These are phyloP conservation scores for Penicillium sp. DNA, from an alignment of 2,329 filamentous ascomycete species.

Conservation along the genomic window DNA sequence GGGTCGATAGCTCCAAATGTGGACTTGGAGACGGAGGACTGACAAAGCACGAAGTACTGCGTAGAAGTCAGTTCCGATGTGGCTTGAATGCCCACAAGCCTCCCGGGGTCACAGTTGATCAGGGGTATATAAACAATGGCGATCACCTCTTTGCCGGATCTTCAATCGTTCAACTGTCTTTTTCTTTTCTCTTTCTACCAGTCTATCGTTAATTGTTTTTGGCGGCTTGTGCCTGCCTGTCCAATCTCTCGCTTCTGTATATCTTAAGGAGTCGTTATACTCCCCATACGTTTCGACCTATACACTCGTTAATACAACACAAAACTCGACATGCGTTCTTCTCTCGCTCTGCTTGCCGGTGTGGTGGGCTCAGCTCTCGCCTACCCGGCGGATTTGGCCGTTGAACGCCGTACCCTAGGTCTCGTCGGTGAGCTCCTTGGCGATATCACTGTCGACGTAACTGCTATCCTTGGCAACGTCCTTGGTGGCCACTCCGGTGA, in stretches of 20 bases:
- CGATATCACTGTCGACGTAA: slow-evolving; percentile 22
- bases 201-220: slow-evolving; percentile 35
- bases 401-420: slow-evolving; percentile 29
- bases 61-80: slow-evolving; percentile 13
- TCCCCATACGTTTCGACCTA: slow-evolving; percentile 13
- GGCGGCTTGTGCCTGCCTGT: slow-evolving; percentile 17
- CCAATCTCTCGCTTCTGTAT: slow-evolving; percentile 16
- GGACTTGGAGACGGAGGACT: slow-evolving; percentile 21
- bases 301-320: slow-evolving; percentile 19
- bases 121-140: slow-evolving; percentile 38
- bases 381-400: slow-evolving; percentile 27
- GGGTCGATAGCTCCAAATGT: slow-evolving; percentile 22
- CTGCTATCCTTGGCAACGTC: slow-evolving; percentile 22
- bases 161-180: slow-evolving; percentile 5
- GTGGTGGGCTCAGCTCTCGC: slow-evolving; percentile 34
- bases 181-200: slow-evolving; percentile 26
- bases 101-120: slow-evolving; percentile 8
- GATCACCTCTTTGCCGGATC: slow-evolving; percentile 18
- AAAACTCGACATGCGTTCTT: slow-evolving; percentile 26
- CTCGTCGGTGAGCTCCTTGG: slow-evolving; percentile 18
- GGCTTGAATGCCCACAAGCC: slow-evolving; percentile 1
- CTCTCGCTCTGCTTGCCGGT: slow-evolving; percentile 33
- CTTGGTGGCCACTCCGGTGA: slow-evolving; percentile 20
- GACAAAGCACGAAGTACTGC: too few species aligned
- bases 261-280: slow-evolving; percentile 16